Evolutionary conservation across 78 protist genomes (phyloP), one percentile per base, ranked within the genome.

Genomic region (Planoprotostelium fungivorum): DNA sequence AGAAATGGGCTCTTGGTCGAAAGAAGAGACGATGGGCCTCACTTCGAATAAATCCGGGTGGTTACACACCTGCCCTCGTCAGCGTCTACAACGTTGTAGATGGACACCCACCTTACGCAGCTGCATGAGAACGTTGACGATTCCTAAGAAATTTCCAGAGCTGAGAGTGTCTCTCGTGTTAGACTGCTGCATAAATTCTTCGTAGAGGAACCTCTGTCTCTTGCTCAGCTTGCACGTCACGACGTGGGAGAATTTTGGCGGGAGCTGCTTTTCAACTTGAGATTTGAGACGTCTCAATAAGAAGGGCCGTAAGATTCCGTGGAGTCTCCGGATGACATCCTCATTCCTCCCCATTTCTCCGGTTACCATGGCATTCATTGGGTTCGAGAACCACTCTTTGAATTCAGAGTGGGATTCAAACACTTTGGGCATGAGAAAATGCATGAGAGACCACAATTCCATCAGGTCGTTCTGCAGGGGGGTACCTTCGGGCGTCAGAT

Each of bases 391-490:
- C 98, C 98, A 96, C 28, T 95, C 95, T 36, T 39, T 0, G 92
- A 99, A 99, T 87, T 98, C 97, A 0, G 25, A 29, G 63, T 96
- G 97, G 1, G 98, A 96, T 86, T 86, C 87, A 88, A 98, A 98
- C 23, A 96, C 91, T 35, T 86, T 38, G 34, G 98, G 99, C 99
- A 99, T 96, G 38, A 99, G 87, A 63, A 99, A 98, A 86, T 98
- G 99, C 87, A 98, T 90, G 36, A 99, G 94, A 35, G 99, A 96
- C 99, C 99, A 99, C 35, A 99, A 88, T 93, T 98, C 99, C 97
- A 95, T 95, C 63, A 99, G 87, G 90, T 92, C 87, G 94, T 97
- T 99, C 89, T 98, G 99, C 38, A 99, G 96, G 1, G 99, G 99
- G 29, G 99, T 99, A 25, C 99, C 99, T 1, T 98, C 96, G 29